A percentile compares a stretch with the other conserved stretches of the same genome.
Conservation (phyloP, 73 alveolate genomes). For the Tetrahymena thermophila region DNA sequence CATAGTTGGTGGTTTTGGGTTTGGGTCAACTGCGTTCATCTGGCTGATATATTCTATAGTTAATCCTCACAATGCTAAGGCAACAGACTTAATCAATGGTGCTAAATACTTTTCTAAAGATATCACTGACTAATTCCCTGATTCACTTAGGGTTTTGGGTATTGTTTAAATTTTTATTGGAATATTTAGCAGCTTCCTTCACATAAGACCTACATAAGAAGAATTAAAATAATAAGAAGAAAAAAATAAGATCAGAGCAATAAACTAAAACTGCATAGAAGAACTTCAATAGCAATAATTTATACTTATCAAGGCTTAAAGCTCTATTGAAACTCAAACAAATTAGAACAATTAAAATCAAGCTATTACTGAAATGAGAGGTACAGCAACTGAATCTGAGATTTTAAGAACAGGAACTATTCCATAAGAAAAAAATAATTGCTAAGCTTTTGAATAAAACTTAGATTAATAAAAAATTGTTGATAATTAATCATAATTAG, state of each 20-base stretch:
- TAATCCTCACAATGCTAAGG: neutral
- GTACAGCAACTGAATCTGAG: neutral
- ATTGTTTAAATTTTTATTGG: neutral
- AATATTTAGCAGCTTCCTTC: neutral
- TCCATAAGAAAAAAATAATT: neutral
- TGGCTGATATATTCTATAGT: neutral
- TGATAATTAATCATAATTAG: neutral
- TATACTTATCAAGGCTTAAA: too few species aligned
- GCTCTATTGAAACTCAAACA: too few species aligned
- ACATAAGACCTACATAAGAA: neutral
- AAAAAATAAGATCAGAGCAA: neutral
- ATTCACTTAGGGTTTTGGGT: neutral
- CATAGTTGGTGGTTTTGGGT: conserved; percentile 40
- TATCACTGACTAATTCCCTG: neutral
- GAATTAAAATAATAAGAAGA: neutral
- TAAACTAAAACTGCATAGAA: neutral
- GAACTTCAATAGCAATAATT: neutral
- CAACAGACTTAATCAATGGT: neutral
- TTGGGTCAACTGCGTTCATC: conserved; percentile 7
- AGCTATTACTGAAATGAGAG: neutral
- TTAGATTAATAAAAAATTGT: neutral
- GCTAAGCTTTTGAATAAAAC: neutral
- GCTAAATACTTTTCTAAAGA: neutral
- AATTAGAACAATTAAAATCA: neutral
- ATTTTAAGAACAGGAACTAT: neutral